A percentile compares a stretch with the other conserved stretches of the same genome.
Conservation (phyloP, 2,329 filamentous ascomycete genomes). For the Paramyrothecium roridum region DNA sequence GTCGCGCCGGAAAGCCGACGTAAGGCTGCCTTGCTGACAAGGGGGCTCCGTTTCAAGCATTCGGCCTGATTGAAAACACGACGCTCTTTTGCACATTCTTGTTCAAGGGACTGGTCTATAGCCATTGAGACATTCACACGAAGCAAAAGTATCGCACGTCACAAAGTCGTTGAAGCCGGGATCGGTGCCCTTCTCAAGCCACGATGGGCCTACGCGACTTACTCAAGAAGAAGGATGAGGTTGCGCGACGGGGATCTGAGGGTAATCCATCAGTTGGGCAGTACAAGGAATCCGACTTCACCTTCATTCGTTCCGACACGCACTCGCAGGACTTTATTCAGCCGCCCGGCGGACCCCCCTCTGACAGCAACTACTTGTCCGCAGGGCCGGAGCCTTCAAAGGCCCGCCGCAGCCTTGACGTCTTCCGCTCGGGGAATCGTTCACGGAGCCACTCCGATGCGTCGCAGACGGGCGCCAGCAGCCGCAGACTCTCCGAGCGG, state of each 20-base stretch:
- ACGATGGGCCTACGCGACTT: slow-evolving; percentile 51
- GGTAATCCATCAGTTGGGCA: slow-evolving; percentile 20
- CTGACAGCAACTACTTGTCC: slow-evolving; percentile 26
- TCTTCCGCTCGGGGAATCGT: slow-evolving; percentile 38
- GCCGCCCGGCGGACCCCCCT: slow-evolving; percentile 49
- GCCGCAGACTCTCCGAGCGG: slow-evolving; percentile 62
- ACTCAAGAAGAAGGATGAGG: slow-evolving; percentile 50
- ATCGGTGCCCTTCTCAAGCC: not conserved
- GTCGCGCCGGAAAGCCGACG: not conserved
- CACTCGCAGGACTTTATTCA: slow-evolving; percentile 73
- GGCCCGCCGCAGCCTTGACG: slow-evolving; percentile 40
- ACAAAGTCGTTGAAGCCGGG: too few species aligned
- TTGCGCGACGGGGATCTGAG: slow-evolving; percentile 18
- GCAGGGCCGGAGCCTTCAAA: slow-evolving; percentile 23
- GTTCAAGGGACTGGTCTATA: too few species aligned
- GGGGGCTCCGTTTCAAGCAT: not conserved
- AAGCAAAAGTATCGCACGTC: too few species aligned
- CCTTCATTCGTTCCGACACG: slow-evolving; percentile 82
- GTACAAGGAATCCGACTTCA: slow-evolving; percentile 63
- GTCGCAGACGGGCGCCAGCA: slow-evolving; percentile 26
- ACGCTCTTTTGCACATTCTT: not conserved
- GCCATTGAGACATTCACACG: too few species aligned
- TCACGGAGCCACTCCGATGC: slow-evolving; percentile 47
- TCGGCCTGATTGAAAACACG: not conserved
- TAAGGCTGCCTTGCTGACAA: not conserved